Evolutionary conservation across 2,329 filamentous ascomycete genomes (phyloP).

Genomic region (Chrysosporium keratinophilum): DNA sequence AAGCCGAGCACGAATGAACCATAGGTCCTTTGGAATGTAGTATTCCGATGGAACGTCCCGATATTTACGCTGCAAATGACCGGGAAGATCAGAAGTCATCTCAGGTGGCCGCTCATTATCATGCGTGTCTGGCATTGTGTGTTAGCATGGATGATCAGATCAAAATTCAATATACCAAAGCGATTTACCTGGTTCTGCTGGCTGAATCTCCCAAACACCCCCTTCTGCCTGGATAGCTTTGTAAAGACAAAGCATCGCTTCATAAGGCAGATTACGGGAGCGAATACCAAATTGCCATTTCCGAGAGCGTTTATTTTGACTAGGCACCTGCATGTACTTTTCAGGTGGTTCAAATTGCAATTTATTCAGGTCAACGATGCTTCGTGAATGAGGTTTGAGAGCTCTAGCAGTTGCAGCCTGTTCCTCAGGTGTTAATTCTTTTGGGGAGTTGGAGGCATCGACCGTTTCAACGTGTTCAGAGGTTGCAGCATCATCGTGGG

Average conservation of each 20-base stretch:
- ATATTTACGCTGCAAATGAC: conserved; percentile 36
- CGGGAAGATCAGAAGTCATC: conserved; percentile 28
- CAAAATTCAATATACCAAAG: too few relatives aligned
- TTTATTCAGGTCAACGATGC: conserved; percentile 55
- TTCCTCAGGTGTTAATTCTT: conserved; percentile 48
- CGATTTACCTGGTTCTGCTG: conserved; percentile 31
- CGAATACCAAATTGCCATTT: conserved; percentile 98
- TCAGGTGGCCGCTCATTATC: conserved; percentile 30
- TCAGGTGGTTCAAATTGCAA: conserved; percentile 49
- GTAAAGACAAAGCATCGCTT: conserved; percentile 91
- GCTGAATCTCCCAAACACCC: conserved; percentile 66
- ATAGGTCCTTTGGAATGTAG: conserved; percentile 81
- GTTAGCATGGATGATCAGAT: background rate
- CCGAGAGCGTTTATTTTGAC: conserved; percentile 54
- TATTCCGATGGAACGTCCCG: conserved; percentile 50
- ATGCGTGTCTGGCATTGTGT: conserved; percentile 17
- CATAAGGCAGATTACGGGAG: conserved; percentile 84
- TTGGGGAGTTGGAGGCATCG: background rate
- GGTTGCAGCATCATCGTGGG: conserved; percentile 17
- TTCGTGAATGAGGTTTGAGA: conserved; percentile 74
- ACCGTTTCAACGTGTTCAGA: background rate
- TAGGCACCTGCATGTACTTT: conserved; percentile 41
- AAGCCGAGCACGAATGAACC: conserved; percentile 88
- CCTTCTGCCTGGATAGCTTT: conserved; percentile 79
- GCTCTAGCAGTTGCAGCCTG: conserved; percentile 71